A percentile compares a stretch with the other conserved stretches of the same genome.
phyloP scores from a whole-genome alignment of 2,329 filamentous ascomycete species.

The Venturia nashicola region DNA sequence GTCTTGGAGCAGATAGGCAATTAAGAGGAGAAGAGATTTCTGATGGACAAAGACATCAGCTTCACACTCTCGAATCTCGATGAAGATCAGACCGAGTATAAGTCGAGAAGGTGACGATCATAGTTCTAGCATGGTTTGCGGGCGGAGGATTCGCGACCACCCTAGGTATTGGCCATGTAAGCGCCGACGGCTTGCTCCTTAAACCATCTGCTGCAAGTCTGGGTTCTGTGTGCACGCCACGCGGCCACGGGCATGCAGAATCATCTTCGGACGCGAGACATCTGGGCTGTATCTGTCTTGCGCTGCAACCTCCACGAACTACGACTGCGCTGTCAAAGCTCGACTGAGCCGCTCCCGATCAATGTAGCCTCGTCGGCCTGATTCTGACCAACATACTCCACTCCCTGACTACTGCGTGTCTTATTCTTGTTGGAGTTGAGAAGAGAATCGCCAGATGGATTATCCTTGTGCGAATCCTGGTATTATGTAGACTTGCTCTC shows the following conservation, averaged over 20 bases:
- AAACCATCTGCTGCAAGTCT: not conserved
- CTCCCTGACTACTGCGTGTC: not conserved
- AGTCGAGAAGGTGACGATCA: not conserved
- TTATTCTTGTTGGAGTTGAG: not conserved
- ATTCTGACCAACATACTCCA: not conserved
- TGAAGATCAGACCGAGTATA: not conserved
- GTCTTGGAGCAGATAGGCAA: not conserved
- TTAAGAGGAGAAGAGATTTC: not conserved
- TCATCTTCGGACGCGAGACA: not conserved
- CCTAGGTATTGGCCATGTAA: constrained; percentile 2
- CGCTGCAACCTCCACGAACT: not conserved
- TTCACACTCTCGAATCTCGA: not conserved
- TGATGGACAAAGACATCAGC: not conserved
- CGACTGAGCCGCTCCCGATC: not conserved
- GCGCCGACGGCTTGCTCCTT: not conserved
- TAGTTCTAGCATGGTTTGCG: no score
- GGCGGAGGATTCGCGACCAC: not conserved
- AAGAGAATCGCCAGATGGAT: not conserved
- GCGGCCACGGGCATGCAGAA: not conserved
- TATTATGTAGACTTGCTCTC: not conserved
- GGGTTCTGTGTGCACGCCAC: not conserved
- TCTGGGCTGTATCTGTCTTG: no score
- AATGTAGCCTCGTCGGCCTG: not conserved
- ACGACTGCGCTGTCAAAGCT: not conserved
- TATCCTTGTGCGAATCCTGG: not conserved